Conservation (phyloP, 768 basidiomycete species). For the Phanerochaete sordida region DNA sequence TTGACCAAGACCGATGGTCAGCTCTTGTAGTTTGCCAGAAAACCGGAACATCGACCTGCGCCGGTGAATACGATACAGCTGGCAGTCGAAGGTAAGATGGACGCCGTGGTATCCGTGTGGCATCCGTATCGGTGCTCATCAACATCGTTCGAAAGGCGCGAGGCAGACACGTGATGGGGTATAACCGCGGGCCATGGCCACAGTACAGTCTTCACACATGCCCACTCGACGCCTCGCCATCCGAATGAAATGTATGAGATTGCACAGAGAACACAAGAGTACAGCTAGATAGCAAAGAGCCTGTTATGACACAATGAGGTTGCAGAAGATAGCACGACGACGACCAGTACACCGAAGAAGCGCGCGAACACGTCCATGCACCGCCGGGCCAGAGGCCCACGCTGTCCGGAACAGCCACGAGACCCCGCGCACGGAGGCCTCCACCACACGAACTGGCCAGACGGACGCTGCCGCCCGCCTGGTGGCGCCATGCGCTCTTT, state of each 20-base stretch:
- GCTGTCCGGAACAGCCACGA: not conserved
- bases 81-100: no score
- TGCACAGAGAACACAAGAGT: not conserved
- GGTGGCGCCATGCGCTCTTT: constrained; percentile 15
- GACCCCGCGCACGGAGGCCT: not conserved
- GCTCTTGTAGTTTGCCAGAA: no score
- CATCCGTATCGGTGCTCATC: no score
- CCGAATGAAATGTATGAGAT: constrained; percentile 3
- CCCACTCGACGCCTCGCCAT: not conserved
- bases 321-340: not conserved
- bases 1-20: no score
- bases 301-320: not conserved
- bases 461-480: not conserved
- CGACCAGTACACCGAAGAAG: not conserved
- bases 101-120: no score
- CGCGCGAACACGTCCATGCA: not conserved
- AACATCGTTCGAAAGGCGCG: no score
- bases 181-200: not conserved
- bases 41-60: no score
- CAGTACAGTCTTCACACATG: not conserved
- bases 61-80: no score
- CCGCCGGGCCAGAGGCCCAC: not conserved
- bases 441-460: not conserved
- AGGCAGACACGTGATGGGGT: not conserved
- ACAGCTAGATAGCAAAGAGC: not conserved